Base-by-base conservation (phyloP, 768 basidiomycete species). In the Naganishia kalamii region DNA sequence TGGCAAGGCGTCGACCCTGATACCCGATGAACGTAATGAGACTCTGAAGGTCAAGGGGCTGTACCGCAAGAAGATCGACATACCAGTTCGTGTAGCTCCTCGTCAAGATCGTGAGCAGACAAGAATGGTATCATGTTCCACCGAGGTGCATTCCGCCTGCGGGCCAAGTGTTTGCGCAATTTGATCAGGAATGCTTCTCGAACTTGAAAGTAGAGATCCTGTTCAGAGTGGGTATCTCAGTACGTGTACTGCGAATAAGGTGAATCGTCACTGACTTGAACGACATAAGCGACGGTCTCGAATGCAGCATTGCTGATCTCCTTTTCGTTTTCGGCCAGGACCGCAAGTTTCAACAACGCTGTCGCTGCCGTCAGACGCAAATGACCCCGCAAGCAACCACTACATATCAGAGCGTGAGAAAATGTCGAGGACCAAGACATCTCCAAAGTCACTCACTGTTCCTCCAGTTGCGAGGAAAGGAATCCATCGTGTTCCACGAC, bases 141-240 rank as follows among this genome's bases (percentile, higher is more conserved):
- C 21, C 85, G 82, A 1, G 87, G 77, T 17, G 85, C 82, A 2
- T 92, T 79, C 77, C 87, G 86, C 37, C 85, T 83, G 3, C 79
- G 74, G 48, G 84, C 82, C n/a, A 92, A 77, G 27, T 89, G 79
- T 11, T 81, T 73, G 12, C 88, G 78, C 1, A 92, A 80, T 77
- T 96, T 96, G 27, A 80, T 83, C 59, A 97, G 75, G 80, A 94
- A 93, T 4, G 72, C 79, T 63, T 85, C 80, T 47, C 96, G 88
- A 48, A 98, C 90, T 69, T 90, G 85, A 75, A 86, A 96, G 72
- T 87, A 90, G 0, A 90, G 81, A 71, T 99, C 94, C 90, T 96
- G 72, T 35, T 12, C 21, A 52, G 13, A 52, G 40, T 29, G 27
- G 19, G 17, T 29, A 49, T 25, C n/a, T 63, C 3, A 48, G 29